A percentile compares a stretch with the other conserved stretches of the same genome.
These are phyloP conservation scores for Xylaria longipes DNA, from an alignment of 495 filamentous ascomycete species.

Conservation along the genomic window DNA sequence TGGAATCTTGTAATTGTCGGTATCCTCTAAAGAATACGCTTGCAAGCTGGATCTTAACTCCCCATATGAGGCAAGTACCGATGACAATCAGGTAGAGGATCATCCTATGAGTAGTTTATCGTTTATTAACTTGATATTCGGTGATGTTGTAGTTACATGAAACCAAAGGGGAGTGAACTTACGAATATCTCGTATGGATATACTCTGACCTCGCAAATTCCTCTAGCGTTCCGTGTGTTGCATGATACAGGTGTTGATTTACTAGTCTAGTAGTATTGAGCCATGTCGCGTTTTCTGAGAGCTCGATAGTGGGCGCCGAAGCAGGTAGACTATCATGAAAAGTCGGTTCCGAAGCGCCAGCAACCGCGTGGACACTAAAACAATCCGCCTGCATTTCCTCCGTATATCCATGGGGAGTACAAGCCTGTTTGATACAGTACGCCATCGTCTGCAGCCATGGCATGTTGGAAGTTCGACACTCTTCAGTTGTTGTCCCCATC, in stretches of 20 bases:
- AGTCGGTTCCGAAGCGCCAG: constrained; percentile 2
- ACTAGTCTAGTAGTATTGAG: constrained; percentile 20
- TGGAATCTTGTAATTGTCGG: not conserved
- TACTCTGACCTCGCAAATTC: constrained; percentile 19
- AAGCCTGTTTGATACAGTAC: constrained; percentile 20
- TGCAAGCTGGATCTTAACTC: constrained; percentile 13
- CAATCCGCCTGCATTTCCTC: constrained; percentile 8
- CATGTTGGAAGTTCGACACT: constrained; percentile 19
- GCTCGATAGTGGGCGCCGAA: constrained; percentile 10
- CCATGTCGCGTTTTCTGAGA: constrained; percentile 9
- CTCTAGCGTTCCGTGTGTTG: constrained; percentile 5
- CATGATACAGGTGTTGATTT: constrained; percentile 10
- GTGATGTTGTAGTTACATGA: not conserved
- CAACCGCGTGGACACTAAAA: constrained; percentile 7
- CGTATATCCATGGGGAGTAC: constrained; percentile 12
- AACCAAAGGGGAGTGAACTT: not conserved
- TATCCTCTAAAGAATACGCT: not conserved
- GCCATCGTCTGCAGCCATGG: constrained; percentile 24
- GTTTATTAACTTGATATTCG: not conserved
- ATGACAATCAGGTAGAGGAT: constrained; percentile 22
- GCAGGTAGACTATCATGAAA: constrained; percentile 4
- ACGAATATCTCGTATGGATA: constrained; percentile 21
- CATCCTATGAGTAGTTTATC: not conserved
- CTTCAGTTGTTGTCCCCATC: constrained; percentile 20
- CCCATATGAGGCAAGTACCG: constrained; percentile 14